These are phyloP conservation scores for Neurospora sp. DNA, from an alignment of 495 filamentous ascomycete species.

Conservation along the genomic window DNA sequence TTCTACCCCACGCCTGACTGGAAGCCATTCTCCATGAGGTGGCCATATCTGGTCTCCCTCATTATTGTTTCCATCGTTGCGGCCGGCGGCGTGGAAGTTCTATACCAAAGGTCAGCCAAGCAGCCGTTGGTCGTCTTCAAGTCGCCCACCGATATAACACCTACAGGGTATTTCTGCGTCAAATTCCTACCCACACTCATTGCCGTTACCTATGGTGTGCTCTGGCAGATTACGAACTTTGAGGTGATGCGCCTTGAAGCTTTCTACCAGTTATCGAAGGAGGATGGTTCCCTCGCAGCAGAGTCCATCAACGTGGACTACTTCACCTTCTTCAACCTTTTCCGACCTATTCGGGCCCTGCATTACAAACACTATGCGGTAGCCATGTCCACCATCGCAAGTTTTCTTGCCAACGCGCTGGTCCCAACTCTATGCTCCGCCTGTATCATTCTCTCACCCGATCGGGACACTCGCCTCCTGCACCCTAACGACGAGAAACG, in stretches of 20 bases:
- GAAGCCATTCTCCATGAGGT: conserved; percentile 62
- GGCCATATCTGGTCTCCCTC: conserved; percentile 47
- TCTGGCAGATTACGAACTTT: conserved; percentile 67
- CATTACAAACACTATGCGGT: conserved; percentile 55
- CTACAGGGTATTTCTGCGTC: conserved; percentile 52
- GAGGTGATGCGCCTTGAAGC: conserved; percentile 66
- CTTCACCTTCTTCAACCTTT: conserved; percentile 51
- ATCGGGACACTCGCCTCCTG: conserved; percentile 20
- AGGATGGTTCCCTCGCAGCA: conserved; percentile 50
- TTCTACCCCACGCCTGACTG: conserved; percentile 56
- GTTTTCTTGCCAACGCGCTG: conserved; percentile 51
- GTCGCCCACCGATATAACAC: conserved; percentile 38
- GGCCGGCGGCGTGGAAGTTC: conserved; percentile 45
- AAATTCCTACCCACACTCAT: conserved; percentile 63
- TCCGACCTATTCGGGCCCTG: conserved; percentile 51
- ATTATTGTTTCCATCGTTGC: conserved; percentile 47
- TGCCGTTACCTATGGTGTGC: conserved; percentile 58
- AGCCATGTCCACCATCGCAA: conserved; percentile 48
- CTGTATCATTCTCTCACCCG: conserved; percentile 42
- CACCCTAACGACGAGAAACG: conserved; percentile 30
- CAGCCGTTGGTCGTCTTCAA: conserved; percentile 40
- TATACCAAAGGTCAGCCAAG: conserved; percentile 47
- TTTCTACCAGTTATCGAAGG: conserved; percentile 62
- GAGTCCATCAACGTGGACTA: conserved; percentile 68
- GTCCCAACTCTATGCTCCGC: conserved; percentile 54